A percentile compares a stretch with the other conserved stretches of the same genome.
phyloP scores from a whole-genome alignment of 345 rosid species.

The Mercurialis annua region DNA sequence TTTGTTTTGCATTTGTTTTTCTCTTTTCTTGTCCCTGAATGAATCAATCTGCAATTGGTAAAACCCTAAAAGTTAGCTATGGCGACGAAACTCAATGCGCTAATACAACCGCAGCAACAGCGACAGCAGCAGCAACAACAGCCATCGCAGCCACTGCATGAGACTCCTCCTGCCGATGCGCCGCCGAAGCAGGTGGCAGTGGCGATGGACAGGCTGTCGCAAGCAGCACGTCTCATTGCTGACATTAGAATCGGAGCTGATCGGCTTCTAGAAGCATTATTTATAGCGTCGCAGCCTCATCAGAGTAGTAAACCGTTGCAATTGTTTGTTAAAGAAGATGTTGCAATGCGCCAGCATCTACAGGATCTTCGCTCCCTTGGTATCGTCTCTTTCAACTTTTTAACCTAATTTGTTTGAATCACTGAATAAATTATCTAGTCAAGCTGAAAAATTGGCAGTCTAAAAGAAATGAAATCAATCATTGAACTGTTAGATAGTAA shows the following conservation, averaged over 20 bases:
- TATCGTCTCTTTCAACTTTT: conserved; percentile 13
- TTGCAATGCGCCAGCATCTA: conserved; percentile 82
- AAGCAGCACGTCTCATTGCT: conserved; percentile 82
- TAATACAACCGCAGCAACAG: conserved; percentile 30
- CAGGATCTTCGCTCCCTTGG: conserved; percentile 75
- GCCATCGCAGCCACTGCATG: conserved; percentile 28
- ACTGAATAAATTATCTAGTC: too few species aligned
- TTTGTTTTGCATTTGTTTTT: too few species aligned
- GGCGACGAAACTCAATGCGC: conserved; percentile 24
- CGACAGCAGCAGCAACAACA: conserved; percentile 26
- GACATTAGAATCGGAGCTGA: conserved; percentile 88
- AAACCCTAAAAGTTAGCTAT: not conserved
- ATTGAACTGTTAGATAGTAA: too few species aligned
- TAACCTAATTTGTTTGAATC: too few species aligned
- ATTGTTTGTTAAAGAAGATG: conserved; percentile 63
- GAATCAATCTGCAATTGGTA: too few species aligned
- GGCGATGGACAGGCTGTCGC: conserved; percentile 88
- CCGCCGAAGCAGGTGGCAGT: conserved; percentile 94
- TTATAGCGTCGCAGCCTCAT: conserved; percentile 65
- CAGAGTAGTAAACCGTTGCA: conserved; percentile 56
- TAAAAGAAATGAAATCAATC: too few species aligned
- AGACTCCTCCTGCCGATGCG: conserved; percentile 49
- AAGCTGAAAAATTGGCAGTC: too few species aligned
- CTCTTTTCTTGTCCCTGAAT: too few species aligned
- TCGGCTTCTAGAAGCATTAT: conserved; percentile 85